Percentiles rank a stretch among this genome's conserved stretches.
phyloP scores from a whole-genome alignment of 805 yeast genomes.

The Saturnispora ahearnii region DNA sequence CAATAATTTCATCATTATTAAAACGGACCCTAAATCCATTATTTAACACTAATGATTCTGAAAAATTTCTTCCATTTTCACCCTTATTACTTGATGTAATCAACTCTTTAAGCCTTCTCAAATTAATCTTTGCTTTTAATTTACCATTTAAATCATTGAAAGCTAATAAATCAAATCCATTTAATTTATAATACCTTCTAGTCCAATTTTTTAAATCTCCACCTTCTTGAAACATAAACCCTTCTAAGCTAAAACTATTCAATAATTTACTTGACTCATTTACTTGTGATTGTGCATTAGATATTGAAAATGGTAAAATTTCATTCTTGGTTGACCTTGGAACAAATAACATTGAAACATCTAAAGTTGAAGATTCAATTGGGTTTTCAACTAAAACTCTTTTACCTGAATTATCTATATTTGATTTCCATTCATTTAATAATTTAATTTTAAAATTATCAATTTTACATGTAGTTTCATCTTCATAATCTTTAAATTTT shows the following conservation, averaged over 20 bases:
- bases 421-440: slow-evolving; percentile 73
- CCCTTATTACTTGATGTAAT: slow-evolving; percentile 20
- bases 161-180: slow-evolving; percentile 65
- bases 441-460: slow-evolving; percentile 49
- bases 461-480: slow-evolving; percentile 44
- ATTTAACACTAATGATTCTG: slow-evolving; percentile 60
- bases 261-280: slow-evolving; percentile 26
- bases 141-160: slow-evolving; percentile 61
- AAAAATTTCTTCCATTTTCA: slow-evolving; percentile 42
- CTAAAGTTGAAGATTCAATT: slow-evolving; percentile 55
- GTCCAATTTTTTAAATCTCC: slow-evolving; percentile 77
- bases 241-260: slow-evolving; percentile 37
- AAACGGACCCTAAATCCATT: slow-evolving; percentile 71
- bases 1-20: slow-evolving; percentile 72
- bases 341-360: slow-evolving; percentile 58
- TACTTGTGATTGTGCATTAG: slow-evolving; percentile 38
- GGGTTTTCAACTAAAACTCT: slow-evolving; percentile 35
- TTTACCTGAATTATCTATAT: slow-evolving; percentile 19
- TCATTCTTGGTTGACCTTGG: slow-evolving; percentile 56
- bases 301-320: slow-evolving; percentile 61
- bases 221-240: slow-evolving; percentile 79
- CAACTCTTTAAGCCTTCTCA: slow-evolving; percentile 54
- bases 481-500: slow-evolving; percentile 49
- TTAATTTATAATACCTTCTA: slow-evolving; percentile 64
- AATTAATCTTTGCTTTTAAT: slow-evolving; percentile 67